Conservation (phyloP, 495 filamentous ascomycete species). For the Aspergillus kassunensis region DNA sequence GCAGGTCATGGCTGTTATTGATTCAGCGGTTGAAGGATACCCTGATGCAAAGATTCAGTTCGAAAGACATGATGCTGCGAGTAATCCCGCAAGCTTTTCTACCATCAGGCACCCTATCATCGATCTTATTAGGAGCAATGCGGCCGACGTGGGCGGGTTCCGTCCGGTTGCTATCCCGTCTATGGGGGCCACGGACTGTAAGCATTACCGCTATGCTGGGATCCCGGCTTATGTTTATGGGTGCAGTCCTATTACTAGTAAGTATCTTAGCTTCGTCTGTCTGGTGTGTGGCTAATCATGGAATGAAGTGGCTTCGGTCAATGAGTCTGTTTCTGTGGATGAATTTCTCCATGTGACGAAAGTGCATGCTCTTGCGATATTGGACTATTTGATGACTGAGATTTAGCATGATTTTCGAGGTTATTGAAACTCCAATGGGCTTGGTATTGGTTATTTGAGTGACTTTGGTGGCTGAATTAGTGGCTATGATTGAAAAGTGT, state of each 20-base stretch:
- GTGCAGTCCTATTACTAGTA: neutral
- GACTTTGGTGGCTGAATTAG: no score
- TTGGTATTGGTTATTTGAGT: no score
- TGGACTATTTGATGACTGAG: neutral
- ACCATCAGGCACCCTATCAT: neutral
- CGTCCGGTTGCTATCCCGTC: neutral
- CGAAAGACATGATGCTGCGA: neutral
- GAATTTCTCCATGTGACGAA: neutral
- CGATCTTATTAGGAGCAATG: neutral
- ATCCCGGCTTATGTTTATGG: neutral
- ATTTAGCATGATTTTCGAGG: no score
- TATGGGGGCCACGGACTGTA: neutral
- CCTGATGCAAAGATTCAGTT: neutral
- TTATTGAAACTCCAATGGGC: no score
- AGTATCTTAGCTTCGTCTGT: neutral
- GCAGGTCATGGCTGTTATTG: neutral
- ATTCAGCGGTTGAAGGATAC: neutral
- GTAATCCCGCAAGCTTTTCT: neutral
- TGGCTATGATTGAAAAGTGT: no score
- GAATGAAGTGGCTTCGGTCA: neutral
- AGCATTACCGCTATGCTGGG: neutral
- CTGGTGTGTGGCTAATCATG: no score
- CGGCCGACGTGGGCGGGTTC: neutral
- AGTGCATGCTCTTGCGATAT: neutral
- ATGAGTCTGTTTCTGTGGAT: neutral